These are phyloP conservation scores for Pseudopediastrum boryanum DNA, from an alignment of 139 green algal genomes.

Conservation along the genomic window DNA sequence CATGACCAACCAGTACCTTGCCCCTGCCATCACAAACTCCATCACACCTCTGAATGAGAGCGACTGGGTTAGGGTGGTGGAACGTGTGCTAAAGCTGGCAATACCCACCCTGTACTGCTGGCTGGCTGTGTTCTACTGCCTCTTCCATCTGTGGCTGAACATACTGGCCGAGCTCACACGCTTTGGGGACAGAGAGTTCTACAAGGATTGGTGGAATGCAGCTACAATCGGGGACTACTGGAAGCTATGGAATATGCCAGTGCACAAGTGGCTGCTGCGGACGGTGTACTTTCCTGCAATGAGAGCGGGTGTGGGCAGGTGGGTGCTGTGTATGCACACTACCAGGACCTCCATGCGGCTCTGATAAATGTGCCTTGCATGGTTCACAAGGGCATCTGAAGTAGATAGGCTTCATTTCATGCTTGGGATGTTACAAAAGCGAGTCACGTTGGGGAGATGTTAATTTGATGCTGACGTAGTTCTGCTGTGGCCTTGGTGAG, in stretches of 20 bases:
- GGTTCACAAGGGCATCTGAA: too few species aligned
- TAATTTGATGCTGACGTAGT: too few species aligned
- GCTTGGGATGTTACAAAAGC: too few species aligned
- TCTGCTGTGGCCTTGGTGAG: too few species aligned
- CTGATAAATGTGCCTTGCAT: too few species aligned
- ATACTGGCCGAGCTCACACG: conserved; percentile 85
- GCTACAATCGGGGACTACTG: conserved; percentile 91
- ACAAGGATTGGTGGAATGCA: conserved; percentile 97
- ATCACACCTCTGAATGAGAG: conserved; percentile 54
- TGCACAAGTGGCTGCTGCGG: conserved; percentile 94
- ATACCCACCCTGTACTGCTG: conserved; percentile 93
- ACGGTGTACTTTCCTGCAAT: conserved; percentile 89
- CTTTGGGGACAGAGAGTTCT: conserved; percentile 96
- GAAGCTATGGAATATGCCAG: conserved; percentile 94
- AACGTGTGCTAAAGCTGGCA: conserved; percentile 92
- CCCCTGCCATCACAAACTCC: conserved; percentile 72
- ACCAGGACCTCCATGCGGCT: too few species aligned
- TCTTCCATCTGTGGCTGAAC: conserved; percentile 93
- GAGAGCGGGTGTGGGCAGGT: conserved; percentile 40
- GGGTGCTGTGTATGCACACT: background rate
- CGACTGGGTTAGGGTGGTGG: conserved; percentile 60
- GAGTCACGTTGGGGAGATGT: too few species aligned
- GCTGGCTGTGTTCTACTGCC: conserved; percentile 80
- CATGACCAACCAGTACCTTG: conserved; percentile 70
- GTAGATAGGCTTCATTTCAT: too few species aligned